A percentile compares a stretch with the other conserved stretches of the same genome.
These are phyloP conservation scores for Cyberlindnera maritima DNA, from an alignment of 805 yeast species.

Conservation along the genomic window DNA sequence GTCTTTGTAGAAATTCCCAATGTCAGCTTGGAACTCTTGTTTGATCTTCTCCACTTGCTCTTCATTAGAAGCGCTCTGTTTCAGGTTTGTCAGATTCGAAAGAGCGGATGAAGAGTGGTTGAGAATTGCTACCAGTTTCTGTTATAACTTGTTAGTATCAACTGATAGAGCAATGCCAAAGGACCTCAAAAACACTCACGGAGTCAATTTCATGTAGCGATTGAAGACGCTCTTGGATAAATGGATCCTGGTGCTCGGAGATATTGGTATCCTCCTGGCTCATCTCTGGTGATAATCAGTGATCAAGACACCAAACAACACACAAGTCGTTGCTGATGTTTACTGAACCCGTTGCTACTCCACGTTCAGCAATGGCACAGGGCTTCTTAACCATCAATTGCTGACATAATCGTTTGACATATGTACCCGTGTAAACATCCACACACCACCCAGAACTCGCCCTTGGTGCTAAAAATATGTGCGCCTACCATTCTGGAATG, in stretches of 20 bases:
- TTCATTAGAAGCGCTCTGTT: conserved; percentile 25
- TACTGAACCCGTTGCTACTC: background rate
- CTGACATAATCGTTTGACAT: conserved; percentile 10
- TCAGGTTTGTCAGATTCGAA: conserved; percentile 36
- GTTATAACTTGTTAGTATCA: background rate
- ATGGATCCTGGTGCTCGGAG: conserved; percentile 29
- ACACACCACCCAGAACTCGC: background rate
- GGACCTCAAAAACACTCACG: conserved; percentile 17
- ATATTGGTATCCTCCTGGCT: background rate
- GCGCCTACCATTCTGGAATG: conserved; percentile 2
- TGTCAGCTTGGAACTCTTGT: conserved; percentile 40
- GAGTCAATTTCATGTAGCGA: conserved; percentile 50
- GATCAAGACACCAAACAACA: background rate
- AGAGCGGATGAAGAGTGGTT: conserved; percentile 48
- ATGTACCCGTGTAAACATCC: background rate
- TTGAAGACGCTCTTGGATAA: conserved; percentile 49
- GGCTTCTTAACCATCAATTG: background rate
- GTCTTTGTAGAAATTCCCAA: conserved; percentile 48
- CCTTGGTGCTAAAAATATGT: too few species aligned
- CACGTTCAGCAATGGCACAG: background rate
- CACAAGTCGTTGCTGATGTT: background rate
- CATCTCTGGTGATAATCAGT: background rate
- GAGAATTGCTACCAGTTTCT: conserved; percentile 48
- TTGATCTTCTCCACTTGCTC: conserved; percentile 29
- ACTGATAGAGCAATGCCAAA: too few species aligned